These are phyloP conservation scores for Pseudonitzschia delicatissima DNA, from an alignment of 108 stramenopile species.

Conservation along the genomic window DNA sequence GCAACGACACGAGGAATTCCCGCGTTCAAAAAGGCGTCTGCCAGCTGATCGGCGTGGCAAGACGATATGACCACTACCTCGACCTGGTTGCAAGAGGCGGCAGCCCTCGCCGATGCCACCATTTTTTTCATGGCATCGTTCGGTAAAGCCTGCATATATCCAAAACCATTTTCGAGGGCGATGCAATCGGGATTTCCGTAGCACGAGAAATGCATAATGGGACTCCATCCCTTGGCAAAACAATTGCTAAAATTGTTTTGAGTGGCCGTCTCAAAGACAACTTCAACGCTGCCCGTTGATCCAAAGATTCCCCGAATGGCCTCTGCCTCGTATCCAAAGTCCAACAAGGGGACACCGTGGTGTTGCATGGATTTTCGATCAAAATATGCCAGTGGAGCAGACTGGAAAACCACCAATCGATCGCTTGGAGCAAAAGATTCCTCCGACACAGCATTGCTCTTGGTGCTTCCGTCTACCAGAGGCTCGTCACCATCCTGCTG, in stretches of 20 bases:
- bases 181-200: slow-evolving; percentile 52
- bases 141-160: slow-evolving; percentile 50
- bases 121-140: slow-evolving; percentile 26
- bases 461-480: not conserved
- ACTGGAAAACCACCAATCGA: slow-evolving; percentile 31
- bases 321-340: slow-evolving; percentile 24
- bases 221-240: slow-evolving; percentile 31
- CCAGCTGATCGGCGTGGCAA: slow-evolving; percentile 56
- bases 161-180: slow-evolving; percentile 64
- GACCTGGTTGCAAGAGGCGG: slow-evolving; percentile 16
- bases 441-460: not conserved
- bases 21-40: slow-evolving; percentile 68
- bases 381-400: slow-evolving; percentile 38
- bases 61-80: slow-evolving; percentile 81
- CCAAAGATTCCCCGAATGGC: not conserved
- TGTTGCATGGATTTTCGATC: slow-evolving; percentile 25
- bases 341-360: slow-evolving; percentile 22
- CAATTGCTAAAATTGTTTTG: slow-evolving; percentile 36
- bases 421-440: too few species aligned
- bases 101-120: too few species aligned
- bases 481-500: not conserved
- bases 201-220: slow-evolving; percentile 52
- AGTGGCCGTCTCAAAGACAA: slow-evolving; percentile 39
- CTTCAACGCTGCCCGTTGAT: slow-evolving; percentile 42
- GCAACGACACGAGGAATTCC: slow-evolving; percentile 75